phyloP scores from a whole-genome alignment of 106 monocot genomes.

The Dendrobium nobile region DNA sequence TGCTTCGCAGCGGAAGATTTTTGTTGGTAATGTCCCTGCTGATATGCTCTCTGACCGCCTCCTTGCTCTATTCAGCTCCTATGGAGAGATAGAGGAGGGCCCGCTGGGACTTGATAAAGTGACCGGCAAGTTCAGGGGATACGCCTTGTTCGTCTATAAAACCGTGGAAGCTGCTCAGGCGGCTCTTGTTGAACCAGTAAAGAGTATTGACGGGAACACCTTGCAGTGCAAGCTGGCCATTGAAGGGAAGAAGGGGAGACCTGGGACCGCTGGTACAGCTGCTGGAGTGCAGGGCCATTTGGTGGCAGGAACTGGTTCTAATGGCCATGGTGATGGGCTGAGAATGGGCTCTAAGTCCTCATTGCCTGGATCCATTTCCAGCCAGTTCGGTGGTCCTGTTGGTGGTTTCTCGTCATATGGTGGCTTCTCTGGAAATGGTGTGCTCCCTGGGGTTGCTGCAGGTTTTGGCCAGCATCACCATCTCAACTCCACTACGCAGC shows the following conservation, averaged over 20 bases:
- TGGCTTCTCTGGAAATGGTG: conserved; percentile 1
- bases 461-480: conserved; percentile 1
- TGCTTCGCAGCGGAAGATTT: conserved; percentile 54
- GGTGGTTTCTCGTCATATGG: conserved; percentile 4
- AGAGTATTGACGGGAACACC: conserved; percentile 52
- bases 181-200: conserved; percentile 54
- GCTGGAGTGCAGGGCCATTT: background rate
- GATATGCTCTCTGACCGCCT: conserved; percentile 78
- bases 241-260: conserved; percentile 75
- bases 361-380: conserved; percentile 6
- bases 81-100: conserved; percentile 93
- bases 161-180: conserved; percentile 56
- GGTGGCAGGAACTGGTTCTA: background rate
- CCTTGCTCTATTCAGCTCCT: conserved; percentile 50
- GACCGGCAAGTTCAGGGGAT: conserved; percentile 45
- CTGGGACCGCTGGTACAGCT: conserved; percentile 10
- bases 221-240: conserved; percentile 61
- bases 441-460: background rate
- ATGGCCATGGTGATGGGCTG: conserved; percentile 4
- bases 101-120: conserved; percentile 45
- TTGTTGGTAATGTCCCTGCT: conserved; percentile 62
- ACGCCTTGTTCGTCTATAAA: conserved; percentile 83
- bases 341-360: conserved; percentile 6
- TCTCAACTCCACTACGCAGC: background rate
- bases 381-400: conserved; percentile 11